Percentiles rank a stretch among this genome's conserved stretches.
phyloP scores from a whole-genome alignment of 2,329 filamentous ascomycete genomes.

The Paracamarosporium sp. region DNA sequence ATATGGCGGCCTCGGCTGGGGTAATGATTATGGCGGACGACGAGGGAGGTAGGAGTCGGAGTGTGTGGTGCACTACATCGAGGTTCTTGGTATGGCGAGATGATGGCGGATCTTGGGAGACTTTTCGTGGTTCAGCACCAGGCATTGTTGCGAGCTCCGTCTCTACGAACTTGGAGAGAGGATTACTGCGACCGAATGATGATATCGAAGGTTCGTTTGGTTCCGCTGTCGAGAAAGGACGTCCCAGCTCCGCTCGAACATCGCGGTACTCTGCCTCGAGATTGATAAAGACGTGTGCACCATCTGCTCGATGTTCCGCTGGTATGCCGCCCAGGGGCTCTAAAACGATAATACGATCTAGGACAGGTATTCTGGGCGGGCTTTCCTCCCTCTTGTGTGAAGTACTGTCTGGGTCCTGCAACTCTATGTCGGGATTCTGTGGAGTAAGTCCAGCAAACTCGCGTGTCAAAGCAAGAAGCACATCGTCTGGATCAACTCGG shows the following conservation, averaged over 20 bases:
- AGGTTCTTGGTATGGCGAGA: slow-evolving; percentile 72
- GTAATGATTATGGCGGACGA: slow-evolving; percentile 91
- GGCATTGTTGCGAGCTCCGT: slow-evolving; percentile 25
- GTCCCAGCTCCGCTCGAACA: slow-evolving; percentile 68
- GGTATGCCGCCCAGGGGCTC: slow-evolving; percentile 89
- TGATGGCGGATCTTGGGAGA: slow-evolving; percentile 22
- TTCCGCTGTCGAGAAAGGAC: slow-evolving; percentile 22
- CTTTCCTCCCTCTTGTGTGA: slow-evolving; percentile 35
- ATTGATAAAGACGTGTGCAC: slow-evolving; percentile 86
- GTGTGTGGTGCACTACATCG: slow-evolving; percentile 70
- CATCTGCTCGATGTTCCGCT: slow-evolving; percentile 63
- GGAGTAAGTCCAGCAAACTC: slow-evolving; percentile 73
- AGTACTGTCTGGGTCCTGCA: slow-evolving; percentile 13
- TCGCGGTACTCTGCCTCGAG: slow-evolving; percentile 84
- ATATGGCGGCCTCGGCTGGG: slow-evolving; percentile 78
- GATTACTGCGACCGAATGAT: slow-evolving; percentile 46
- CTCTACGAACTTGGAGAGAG: slow-evolving; percentile 53
- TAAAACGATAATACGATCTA: slow-evolving; percentile 88
- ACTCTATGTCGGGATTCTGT: slow-evolving; percentile 14
- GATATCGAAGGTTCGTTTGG: slow-evolving; percentile 14
- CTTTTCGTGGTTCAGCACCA: slow-evolving; percentile 22
- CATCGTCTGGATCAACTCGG: slow-evolving; percentile 64
- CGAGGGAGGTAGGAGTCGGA: slow-evolving; percentile 79
- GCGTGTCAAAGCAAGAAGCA: slow-evolving; percentile 77
- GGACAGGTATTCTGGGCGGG: slow-evolving; percentile 45